These are phyloP conservation scores for Zygosaccharomyces gambellarensis DNA, from an alignment of 805 yeast species.

Conservation along the genomic window DNA sequence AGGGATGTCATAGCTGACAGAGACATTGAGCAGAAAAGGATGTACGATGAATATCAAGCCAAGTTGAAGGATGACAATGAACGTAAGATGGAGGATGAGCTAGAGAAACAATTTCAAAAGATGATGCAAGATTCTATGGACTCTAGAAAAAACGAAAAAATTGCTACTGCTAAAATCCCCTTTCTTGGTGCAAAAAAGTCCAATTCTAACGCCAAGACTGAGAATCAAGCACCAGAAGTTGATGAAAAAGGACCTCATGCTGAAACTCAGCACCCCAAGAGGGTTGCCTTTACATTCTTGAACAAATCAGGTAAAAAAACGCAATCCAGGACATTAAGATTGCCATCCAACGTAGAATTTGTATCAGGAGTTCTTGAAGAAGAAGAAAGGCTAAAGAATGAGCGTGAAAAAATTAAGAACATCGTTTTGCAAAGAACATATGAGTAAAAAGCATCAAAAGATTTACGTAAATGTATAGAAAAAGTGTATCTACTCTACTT, in stretches of 20 bases:
- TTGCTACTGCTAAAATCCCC: constrained; percentile 26
- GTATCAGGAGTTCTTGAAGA: constrained; percentile 49
- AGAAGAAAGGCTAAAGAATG: constrained; percentile 45
- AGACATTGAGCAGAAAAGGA: constrained; percentile 31
- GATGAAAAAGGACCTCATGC: not conserved
- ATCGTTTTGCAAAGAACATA: constrained; percentile 43
- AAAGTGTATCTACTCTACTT: constrained; percentile 39
- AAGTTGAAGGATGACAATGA: constrained; percentile 40
- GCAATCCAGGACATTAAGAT: constrained; percentile 40
- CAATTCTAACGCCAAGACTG: not conserved
- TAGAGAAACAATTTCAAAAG: constrained; percentile 54
- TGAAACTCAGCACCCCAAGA: constrained; percentile 13
- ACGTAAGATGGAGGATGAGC: constrained; percentile 42
- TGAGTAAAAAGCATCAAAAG: constrained; percentile 22
- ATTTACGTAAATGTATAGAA: not conserved
- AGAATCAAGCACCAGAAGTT: not conserved
- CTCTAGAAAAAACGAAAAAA: constrained; percentile 33
- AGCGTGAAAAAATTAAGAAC: constrained; percentile 53
- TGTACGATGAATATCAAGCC: constrained; percentile 37
- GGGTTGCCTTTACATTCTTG: constrained; percentile 49
- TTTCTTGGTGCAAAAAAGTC: constrained; percentile 14
- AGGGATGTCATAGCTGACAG: constrained; percentile 31
- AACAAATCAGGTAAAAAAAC: constrained; percentile 50
- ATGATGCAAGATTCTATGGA: constrained; percentile 50
- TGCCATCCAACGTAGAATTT: constrained; percentile 54